Base-by-base conservation (phyloP, 2,329 filamentous ascomycete genomes). In the Neofusicoccum cordaticola region DNA sequence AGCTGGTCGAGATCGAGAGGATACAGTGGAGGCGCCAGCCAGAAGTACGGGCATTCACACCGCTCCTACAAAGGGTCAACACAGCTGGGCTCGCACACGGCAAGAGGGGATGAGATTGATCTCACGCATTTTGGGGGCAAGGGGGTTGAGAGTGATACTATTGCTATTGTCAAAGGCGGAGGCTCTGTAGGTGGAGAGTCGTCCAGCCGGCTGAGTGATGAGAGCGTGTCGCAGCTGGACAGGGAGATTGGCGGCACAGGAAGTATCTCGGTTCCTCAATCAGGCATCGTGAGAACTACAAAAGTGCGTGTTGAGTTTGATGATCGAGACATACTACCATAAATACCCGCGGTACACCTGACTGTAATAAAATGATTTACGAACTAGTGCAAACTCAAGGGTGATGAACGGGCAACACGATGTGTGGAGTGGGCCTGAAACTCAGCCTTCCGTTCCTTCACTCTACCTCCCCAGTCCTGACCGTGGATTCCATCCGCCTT, bases 1-100 rank as follows among this genome's bases (percentile, higher is more conserved):
- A 67, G 67, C 42, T 70, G 71, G 3, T 69, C 68, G 1, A 41
- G 17, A 13, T 27, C 45, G 45, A 27, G 13, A 9, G 45, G 45
- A 48, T 48, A 48, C 45, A 34, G 39, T 17, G 44, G 45, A 39
- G 37, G 22, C 58, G 5, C 4, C 19, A 19, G 19, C 1, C 34
- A 22, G 11, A 17, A 34, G 37, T 35, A 13, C 13, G 34, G 35
- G 9, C 50, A 41, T 17, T 35, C 13, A 17, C 50, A 44, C 44
- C 15, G 15, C 15, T 45, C 62, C 13, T 39, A 15, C 27, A 51
- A 42, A 34, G 31, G 15, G 12, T 34, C n/a, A 4, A 19, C 31
- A 22, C 51, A 56, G 8, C 45, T 48, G 51, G 39, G 45, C 17
- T 27, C 17, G 3, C 17, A 56, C 31, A 27, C 3, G 34, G 31